phyloP scores from a whole-genome alignment of 768 basidiomycete genomes.

The Strobilomyces echinocephalus region DNA sequence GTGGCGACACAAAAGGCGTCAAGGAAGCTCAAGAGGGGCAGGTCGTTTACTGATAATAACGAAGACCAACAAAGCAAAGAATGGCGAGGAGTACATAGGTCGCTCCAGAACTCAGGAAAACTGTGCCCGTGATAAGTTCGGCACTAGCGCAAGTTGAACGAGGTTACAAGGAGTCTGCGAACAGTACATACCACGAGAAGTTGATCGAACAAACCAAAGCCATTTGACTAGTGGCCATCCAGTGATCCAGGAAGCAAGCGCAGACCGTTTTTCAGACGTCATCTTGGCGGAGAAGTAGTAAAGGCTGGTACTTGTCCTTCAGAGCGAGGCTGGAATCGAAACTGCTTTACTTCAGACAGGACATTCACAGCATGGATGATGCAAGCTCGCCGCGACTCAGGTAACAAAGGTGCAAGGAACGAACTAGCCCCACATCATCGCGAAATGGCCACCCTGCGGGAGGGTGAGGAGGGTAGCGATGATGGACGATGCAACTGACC shows the following conservation, averaged over 20 bases:
- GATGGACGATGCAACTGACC: too few species aligned
- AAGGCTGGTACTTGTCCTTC: too few species aligned
- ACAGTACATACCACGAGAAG: constrained; percentile 13
- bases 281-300: too few species aligned
- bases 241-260: constrained; percentile 27
- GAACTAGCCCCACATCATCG: too few species aligned
- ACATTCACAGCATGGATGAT: too few species aligned
- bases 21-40: neutral
- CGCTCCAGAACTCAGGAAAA: constrained; percentile 17
- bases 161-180: neutral
- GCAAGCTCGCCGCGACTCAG: too few species aligned
- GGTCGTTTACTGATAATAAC: constrained; percentile 5
- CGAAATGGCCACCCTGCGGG: too few species aligned
- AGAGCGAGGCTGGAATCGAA: too few species aligned
- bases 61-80: constrained; percentile 18
- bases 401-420: too few species aligned
- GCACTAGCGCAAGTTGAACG: constrained; percentile 6
- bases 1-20: constrained; percentile 4
- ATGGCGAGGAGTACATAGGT: constrained; percentile 19
- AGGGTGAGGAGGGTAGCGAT: too few species aligned
- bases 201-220: constrained; percentile 24
- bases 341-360: too few species aligned
- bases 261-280: constrained; percentile 2
- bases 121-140: constrained; percentile 15
- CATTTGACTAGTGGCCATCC: constrained; percentile 27